Percentiles rank a stretch among this genome's conserved stretches.
Evolutionary conservation across 495 filamentous ascomycete genomes (phyloP).

Genomic region (Podospora didyma): DNA sequence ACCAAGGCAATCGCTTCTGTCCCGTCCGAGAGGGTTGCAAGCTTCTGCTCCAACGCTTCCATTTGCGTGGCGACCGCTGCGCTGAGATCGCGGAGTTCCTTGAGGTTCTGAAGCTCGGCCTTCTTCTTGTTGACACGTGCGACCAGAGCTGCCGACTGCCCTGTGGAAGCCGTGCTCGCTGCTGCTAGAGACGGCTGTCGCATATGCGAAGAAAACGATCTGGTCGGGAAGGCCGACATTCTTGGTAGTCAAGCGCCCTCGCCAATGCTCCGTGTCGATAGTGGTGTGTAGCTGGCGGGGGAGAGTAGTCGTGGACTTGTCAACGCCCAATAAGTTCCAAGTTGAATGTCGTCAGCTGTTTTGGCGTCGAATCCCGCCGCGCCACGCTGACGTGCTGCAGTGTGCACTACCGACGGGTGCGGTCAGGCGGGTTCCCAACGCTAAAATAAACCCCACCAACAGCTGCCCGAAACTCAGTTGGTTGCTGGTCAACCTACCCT

Average conservation of each 20-base stretch:
- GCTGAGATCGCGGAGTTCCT: conserved; percentile 83
- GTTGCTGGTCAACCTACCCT: conserved; percentile 6
- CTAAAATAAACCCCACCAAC: not conserved
- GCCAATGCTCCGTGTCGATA: not conserved
- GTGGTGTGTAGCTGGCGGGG: not conserved
- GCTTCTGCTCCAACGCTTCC: conserved; percentile 83
- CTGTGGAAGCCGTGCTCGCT: conserved; percentile 41
- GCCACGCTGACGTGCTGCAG: conserved; percentile 1
- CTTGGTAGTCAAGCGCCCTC: not conserved
- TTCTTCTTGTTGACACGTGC: conserved; percentile 91
- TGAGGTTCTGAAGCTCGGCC: conserved; percentile 84
- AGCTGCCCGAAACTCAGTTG: not conserved
- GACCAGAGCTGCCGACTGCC: conserved; percentile 77
- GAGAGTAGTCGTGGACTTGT: no score
- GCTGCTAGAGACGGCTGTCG: conserved; percentile 56
- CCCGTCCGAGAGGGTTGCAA: conserved; percentile 82
- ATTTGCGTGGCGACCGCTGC: conserved; percentile 84
- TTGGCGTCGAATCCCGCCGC: not conserved
- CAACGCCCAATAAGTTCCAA: no score
- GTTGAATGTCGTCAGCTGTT: not conserved
- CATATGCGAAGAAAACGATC: conserved; percentile 58
- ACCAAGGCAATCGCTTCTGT: conserved; percentile 95
- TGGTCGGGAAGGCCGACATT: conserved; percentile 39
- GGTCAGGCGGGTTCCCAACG: not conserved
- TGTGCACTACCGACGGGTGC: not conserved